Conservation (phyloP, 2,329 filamentous ascomycete species). For the Emydomyces testavorans region DNA sequence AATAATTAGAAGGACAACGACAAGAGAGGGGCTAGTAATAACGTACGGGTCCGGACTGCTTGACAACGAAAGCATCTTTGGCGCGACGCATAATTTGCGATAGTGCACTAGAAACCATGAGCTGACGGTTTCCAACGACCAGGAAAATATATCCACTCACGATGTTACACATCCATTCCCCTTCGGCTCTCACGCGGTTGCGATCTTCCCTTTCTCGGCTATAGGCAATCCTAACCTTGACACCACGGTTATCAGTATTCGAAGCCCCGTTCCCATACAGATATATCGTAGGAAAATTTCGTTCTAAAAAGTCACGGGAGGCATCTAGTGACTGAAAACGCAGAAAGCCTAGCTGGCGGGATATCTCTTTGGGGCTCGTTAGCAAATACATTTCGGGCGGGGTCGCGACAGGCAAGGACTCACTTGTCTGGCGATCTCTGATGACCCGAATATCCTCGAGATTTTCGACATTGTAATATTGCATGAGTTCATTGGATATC, state of each 20-base stretch:
- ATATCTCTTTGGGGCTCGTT: conserved; percentile 34
- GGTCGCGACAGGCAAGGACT: conserved; percentile 11
- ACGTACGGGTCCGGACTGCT: conserved; percentile 42
- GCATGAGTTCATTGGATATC: conserved; percentile 46
- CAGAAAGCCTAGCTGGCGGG: conserved; percentile 47
- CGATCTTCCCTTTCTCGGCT: conserved; percentile 44
- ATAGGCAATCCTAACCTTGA: conserved; percentile 42
- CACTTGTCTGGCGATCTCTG: conserved; percentile 48
- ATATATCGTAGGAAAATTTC: conserved; percentile 40
- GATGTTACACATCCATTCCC: conserved; percentile 47
- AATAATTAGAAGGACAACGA: conserved; percentile 19
- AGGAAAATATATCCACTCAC: conserved; percentile 26
- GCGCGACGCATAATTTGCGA: conserved; percentile 47
- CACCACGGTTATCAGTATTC: conserved; percentile 31
- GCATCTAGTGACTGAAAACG: conserved; percentile 41
- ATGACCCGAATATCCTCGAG: conserved; percentile 48
- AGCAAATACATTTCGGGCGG: neutral
- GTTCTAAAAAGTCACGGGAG: conserved; percentile 44
- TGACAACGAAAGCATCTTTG: conserved; percentile 50
- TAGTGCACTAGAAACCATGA: conserved; percentile 37
- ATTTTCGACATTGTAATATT: conserved; percentile 41
- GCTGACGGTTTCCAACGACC: neutral
- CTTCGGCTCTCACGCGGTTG: conserved; percentile 37
- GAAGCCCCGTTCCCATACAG: conserved; percentile 36
- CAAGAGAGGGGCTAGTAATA: neutral